A percentile compares a stretch with the other conserved stretches of the same genome.
Conservation (phyloP, 1,284 basidiomycete genomes). For the Pisolithus thermaeus region DNA sequence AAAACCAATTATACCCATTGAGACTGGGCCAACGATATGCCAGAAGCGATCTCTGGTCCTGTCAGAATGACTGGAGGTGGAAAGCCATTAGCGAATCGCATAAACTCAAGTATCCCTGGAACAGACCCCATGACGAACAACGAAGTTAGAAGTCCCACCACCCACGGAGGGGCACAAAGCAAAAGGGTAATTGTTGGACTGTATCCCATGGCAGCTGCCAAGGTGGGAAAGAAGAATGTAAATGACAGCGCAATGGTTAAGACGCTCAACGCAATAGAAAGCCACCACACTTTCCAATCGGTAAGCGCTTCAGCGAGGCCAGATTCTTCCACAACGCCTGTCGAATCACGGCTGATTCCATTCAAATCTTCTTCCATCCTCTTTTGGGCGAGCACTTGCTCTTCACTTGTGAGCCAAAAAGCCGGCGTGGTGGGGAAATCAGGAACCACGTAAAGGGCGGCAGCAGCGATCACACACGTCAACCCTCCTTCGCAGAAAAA, state of each 20-base stretch:
- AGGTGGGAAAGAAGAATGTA: constrained; percentile 54
- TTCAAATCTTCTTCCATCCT: constrained; percentile 55
- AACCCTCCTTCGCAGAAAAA: constrained; percentile 36
- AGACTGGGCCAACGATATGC: constrained; percentile 41
- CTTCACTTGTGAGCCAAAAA: constrained; percentile 39
- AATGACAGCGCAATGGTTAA: constrained; percentile 47
- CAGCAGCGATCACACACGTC: constrained; percentile 42
- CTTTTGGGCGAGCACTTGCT: constrained; percentile 46
- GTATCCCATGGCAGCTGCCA: constrained; percentile 51
- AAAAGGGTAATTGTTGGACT: constrained; percentile 45
- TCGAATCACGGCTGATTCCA: constrained; percentile 35
- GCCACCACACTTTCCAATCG: constrained; percentile 53
- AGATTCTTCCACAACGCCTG: constrained; percentile 15
- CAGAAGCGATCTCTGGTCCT: constrained; percentile 43
- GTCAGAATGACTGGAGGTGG: constrained; percentile 43
- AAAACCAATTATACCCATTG: constrained; percentile 48
- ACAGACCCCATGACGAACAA: constrained; percentile 34
- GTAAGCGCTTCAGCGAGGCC: constrained; percentile 35
- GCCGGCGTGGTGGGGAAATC: constrained; percentile 47
- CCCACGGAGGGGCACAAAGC: constrained; percentile 58
- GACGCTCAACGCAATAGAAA: constrained; percentile 43
- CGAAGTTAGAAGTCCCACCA: constrained; percentile 44
- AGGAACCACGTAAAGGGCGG: constrained; percentile 50
- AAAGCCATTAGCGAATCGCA: neutral
- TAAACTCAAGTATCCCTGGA: neutral